Evolutionary conservation across 352 stramenopile species (phyloP).

Genomic region (Phytopythium chamaehyphon): DNA sequence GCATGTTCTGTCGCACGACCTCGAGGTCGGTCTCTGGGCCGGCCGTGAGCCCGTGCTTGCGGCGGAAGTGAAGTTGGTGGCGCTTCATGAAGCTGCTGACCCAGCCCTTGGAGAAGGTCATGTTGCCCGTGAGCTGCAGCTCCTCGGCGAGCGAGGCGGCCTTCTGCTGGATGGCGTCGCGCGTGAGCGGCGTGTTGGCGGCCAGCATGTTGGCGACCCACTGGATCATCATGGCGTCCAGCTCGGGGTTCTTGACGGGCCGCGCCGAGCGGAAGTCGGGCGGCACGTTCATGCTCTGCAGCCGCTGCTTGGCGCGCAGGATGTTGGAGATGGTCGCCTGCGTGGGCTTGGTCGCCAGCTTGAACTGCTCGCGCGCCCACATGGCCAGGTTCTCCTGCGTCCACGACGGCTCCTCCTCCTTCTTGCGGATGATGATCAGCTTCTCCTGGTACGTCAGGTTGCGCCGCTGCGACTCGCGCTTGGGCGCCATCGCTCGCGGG

Average conservation of each 20-base stretch:
- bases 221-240: slow-evolving; percentile 37
- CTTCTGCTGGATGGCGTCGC: slow-evolving; percentile 27
- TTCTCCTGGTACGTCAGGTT: slow-evolving; percentile 69
- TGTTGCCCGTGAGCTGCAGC: slow-evolving; percentile 28
- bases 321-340: slow-evolving; percentile 70
- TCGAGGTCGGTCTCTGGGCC: slow-evolving; percentile 5
- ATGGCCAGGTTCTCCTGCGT: slow-evolving; percentile 47
- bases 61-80: slow-evolving; percentile 38
- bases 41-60: slow-evolving; percentile 11
- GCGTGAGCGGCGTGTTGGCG: slow-evolving; percentile 17
- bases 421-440: slow-evolving; percentile 49
- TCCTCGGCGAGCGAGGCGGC: slow-evolving; percentile 29
- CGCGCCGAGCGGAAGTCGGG: slow-evolving; percentile 35
- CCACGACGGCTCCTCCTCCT: slow-evolving; percentile 44
- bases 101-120: slow-evolving; percentile 64
- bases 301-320: slow-evolving; percentile 37
- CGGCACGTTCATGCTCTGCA: slow-evolving; percentile 36
- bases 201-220: slow-evolving; percentile 42
- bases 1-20: slow-evolving; percentile 10
- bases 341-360: slow-evolving; percentile 38
- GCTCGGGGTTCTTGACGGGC: slow-evolving; percentile 44
- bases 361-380: slow-evolving; percentile 54
- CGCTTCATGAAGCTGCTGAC: slow-evolving; percentile 55
- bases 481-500: slow-evolving; percentile 3
- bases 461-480: slow-evolving; percentile 17